Evolutionary conservation across 352 stramenopile species (phyloP), one percentile per base, ranked within the genome.

Genomic region (Globisporangium solare): DNA sequence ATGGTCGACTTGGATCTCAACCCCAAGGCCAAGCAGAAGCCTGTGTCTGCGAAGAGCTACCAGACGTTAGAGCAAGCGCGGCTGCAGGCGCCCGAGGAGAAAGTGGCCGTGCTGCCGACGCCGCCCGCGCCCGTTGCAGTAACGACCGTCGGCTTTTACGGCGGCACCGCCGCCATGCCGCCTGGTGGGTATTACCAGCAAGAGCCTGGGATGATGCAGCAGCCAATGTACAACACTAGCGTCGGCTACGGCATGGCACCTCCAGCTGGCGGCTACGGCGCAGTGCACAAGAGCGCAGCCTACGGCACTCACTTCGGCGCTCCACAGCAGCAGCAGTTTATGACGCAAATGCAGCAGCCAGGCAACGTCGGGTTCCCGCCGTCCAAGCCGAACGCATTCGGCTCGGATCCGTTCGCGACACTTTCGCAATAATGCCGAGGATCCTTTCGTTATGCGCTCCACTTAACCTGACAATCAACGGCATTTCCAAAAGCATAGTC

Each of bases 1-100:
- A 90, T 92, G 63, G 79, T 90, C 21, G 79, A 90, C 41, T 56
- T 92, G 43, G 86, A 92, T 60, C 61, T 92, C 40, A 87, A 86
- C 22, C 66, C 73, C 1, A 52, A 71, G 20, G 60, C 81, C 49
- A 76, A 81, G 54, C 64, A 54, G 15, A 66, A 80, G 41, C 51
- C 67, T n/a, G 65, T 75, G 3, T 71, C 66, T 3, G 67, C 70
- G 17, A 83, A 77, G 51, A 74, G 56, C 54, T 79, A 83, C 47
- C 83, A 90, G 58, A 88, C 83, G 20, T 58, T 92, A 14, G 83
- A 90, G 54, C 83, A 92, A 48, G 83, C 83, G 22, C 76, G 79
- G 10, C 53, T 85, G 43, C 59, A 76, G 40, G 76, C 77, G 17
- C 72, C 76, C 2, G 86, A 76, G 55, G 73, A 83, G 22, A 88